These are phyloP conservation scores for Penicillium sp. DNA, from an alignment of 2,329 filamentous ascomycete genomes.

Conservation along the genomic window DNA sequence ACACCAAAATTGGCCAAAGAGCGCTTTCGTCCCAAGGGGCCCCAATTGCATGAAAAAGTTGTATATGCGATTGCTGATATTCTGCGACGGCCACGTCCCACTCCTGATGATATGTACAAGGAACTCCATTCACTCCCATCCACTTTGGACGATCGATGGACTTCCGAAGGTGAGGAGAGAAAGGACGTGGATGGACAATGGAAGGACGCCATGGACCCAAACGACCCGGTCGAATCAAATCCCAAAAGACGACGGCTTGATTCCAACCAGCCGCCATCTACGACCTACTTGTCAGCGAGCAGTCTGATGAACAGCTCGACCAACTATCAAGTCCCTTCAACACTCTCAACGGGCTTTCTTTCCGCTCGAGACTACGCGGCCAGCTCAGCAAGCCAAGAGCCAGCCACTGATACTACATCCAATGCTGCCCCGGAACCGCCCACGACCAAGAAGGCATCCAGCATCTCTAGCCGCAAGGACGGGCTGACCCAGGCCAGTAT, in stretches of 20 bases:
- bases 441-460: conserved; percentile 26
- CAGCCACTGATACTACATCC: conserved; percentile 10
- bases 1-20: conserved; percentile 50
- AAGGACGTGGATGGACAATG: conserved; percentile 36
- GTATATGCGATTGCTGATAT: conserved; percentile 68
- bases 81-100: conserved; percentile 59
- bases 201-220: conserved; percentile 27
- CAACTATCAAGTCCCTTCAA: conserved; percentile 36
- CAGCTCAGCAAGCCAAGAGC: conserved; percentile 26
- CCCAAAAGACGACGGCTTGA: conserved; percentile 30
- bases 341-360: conserved; percentile 55
- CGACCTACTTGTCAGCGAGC: conserved; percentile 40
- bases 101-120: conserved; percentile 52
- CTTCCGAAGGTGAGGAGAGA: conserved; percentile 56
- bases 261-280: conserved; percentile 20
- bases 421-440: conserved; percentile 18
- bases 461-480: conserved; percentile 34
- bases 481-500: conserved; percentile 50
- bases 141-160: conserved; percentile 62
- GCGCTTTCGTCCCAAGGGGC: conserved; percentile 60
- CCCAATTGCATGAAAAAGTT: conserved; percentile 60
- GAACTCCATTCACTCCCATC: conserved; percentile 43
- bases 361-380: conserved; percentile 53
- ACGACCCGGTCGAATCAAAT: conserved; percentile 18
- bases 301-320: conserved; percentile 56